Percentiles rank a stretch among this genome's conserved stretches.
Evolutionary conservation across 2,329 filamentous ascomycete species (phyloP).

Genomic region (Bimuria novae-zelandiae): DNA sequence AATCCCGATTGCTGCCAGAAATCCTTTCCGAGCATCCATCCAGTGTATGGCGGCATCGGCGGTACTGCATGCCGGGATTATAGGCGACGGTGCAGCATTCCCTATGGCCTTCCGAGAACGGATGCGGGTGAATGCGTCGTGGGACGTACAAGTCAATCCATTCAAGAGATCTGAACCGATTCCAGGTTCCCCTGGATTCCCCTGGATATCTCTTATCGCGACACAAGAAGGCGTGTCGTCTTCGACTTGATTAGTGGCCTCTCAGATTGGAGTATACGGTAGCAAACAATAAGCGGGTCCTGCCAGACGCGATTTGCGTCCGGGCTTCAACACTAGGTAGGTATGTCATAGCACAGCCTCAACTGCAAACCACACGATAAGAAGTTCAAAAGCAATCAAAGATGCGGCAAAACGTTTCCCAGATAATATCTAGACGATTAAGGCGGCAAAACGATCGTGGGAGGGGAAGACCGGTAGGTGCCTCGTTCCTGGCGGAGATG

Average conservation of each 20-base stretch:
- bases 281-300: not conserved
- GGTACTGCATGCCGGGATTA: not conserved
- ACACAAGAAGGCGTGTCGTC: not conserved
- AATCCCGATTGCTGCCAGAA: too few relatives aligned
- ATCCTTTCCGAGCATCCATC: not conserved
- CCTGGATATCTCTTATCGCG: constrained; percentile 1
- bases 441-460: not conserved
- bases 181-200: not conserved
- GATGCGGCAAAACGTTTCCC: constrained; percentile 23
- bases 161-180: not conserved
- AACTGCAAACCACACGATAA: not conserved
- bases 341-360: not conserved
- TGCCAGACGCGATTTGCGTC: not conserved
- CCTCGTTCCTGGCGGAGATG: not conserved
- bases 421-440: constrained; percentile 16
- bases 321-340: not conserved
- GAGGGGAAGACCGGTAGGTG: constrained; percentile 7
- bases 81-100: constrained; percentile 1
- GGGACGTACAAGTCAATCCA: constrained; percentile 8
- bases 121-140: constrained; percentile 11
- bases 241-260: not conserved
- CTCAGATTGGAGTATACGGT: not conserved
- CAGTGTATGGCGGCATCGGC: not conserved
- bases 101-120: constrained; percentile 15
- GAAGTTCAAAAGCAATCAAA: constrained; percentile 7